phyloP scores from a whole-genome alignment of 1,139 yeast genomes.

The Geotrichum klebahnii region DNA sequence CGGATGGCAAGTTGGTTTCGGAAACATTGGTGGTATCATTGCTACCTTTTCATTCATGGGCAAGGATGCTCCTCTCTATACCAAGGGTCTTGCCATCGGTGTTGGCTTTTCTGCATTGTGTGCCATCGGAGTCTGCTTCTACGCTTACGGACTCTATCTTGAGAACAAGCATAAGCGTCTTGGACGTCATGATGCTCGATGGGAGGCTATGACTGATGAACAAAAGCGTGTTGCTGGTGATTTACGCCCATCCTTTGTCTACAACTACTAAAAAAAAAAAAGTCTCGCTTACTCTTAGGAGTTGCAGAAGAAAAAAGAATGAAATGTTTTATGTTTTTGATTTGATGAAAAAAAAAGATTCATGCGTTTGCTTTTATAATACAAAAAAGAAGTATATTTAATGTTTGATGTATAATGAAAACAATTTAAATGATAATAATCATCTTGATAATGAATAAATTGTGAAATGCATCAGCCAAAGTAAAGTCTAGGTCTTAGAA shows the following conservation, averaged over 20 bases:
- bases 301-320: no score
- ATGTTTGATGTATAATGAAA: no score
- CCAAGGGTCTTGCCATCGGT: conserved; percentile 55
- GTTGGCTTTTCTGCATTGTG: conserved; percentile 52
- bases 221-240: conserved; percentile 58
- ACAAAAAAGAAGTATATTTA: no score
- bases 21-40: conserved; percentile 78
- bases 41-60: conserved; percentile 59
- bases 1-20: conserved; percentile 75
- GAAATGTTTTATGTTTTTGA: no score
- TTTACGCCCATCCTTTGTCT: conserved; percentile 56
- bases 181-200: conserved; percentile 41
- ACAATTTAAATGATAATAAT: no score
- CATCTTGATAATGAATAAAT: no score
- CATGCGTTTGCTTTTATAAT: no score
- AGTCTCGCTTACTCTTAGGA: no score
- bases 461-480: no score
- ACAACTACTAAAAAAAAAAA: conserved; percentile 47
- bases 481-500: no score
- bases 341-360: no score
- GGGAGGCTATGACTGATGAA: conserved; percentile 44
- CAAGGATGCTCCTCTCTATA: conserved; percentile 56
- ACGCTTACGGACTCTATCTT: conserved; percentile 40
- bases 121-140: conserved; percentile 48
- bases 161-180: conserved; percentile 39